Conservation (phyloP, 2,329 filamentous ascomycete genomes). For the Juglanconis sp. region DNA sequence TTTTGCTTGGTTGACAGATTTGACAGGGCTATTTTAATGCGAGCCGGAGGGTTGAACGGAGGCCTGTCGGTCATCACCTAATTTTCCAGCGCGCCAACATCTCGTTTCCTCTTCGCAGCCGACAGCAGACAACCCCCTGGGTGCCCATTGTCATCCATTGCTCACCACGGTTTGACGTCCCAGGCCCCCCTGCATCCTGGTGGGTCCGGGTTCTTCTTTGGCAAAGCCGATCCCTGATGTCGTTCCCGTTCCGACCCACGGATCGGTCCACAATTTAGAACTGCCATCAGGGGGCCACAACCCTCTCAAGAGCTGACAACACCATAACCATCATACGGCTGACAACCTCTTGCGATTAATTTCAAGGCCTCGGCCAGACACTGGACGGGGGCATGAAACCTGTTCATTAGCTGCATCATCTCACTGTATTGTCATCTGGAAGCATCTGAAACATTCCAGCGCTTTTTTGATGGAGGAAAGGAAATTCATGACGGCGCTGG, state of each 20-base stretch:
- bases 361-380: neutral
- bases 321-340: neutral
- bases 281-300: neutral
- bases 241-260: slow-evolving; percentile 4
- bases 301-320: neutral
- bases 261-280: neutral
- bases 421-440: neutral
- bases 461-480: neutral
- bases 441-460: neutral
- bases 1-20: slow-evolving; percentile 16
- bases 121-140: neutral
- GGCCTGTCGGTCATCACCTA: neutral
- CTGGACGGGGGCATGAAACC: neutral
- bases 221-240: slow-evolving; percentile 1
- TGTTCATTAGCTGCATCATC: neutral
- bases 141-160: neutral
- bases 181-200: neutral
- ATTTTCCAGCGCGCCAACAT: neutral
- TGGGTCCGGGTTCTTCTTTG: neutral
- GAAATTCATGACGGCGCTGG: neutral
- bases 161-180: neutral
- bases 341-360: neutral
- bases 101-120: neutral
- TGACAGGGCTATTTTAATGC: slow-evolving; percentile 10
- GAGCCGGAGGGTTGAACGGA: neutral